Base-by-base conservation (phyloP, 2,329 filamentous ascomycete genomes). In the Fusarium mundagurra region DNA sequence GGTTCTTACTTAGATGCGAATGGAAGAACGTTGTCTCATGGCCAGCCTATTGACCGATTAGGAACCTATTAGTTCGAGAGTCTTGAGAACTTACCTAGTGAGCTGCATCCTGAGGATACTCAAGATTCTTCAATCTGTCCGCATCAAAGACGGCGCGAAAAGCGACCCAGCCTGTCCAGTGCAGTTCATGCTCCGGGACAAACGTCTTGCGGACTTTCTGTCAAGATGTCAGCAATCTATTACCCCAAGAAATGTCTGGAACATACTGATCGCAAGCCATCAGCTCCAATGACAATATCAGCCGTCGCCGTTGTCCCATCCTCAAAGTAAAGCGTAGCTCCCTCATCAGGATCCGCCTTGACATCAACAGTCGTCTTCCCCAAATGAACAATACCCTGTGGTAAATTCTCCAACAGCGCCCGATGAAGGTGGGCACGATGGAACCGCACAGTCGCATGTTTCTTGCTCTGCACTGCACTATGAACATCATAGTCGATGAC, bases 231-330 rank as follows among this genome's bases (percentile, higher is more conserved):
- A 39, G 11, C 5, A 4, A 13, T n/a, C 24, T 22, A 3, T 11
- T 13, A 6, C 7, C 18, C 2, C 14, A 2, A 17, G 5, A 18
- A n/a, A 4, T 4, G 3, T 5, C 6, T 7, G 5, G 13, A 29
- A 55, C 51, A 6, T n/a, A 55, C 51, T 1, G 51, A 55, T n/a
- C 51, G 11, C 1, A 55, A 4, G 0, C 88, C 88, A 76, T 90
- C 88, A 1, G 87, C 85, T 2, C 87, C 88, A 22, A 90, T 82
- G 31, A 89, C 75, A 45, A 88, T 77, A 71, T 89, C 86, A 1
- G 85, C 86, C 1, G 78, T 76, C 0, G 81, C 81, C 6, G 77
- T 81, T 0, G 82, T 84, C 11, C 85, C 86, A 73, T 89, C 88
- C n/a, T 82, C 79, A 72, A 90, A 89, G 33, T 75, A 75, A 2